Conservation (phyloP, 1,139 yeast species). For the Suhomyces atakaporum region DNA sequence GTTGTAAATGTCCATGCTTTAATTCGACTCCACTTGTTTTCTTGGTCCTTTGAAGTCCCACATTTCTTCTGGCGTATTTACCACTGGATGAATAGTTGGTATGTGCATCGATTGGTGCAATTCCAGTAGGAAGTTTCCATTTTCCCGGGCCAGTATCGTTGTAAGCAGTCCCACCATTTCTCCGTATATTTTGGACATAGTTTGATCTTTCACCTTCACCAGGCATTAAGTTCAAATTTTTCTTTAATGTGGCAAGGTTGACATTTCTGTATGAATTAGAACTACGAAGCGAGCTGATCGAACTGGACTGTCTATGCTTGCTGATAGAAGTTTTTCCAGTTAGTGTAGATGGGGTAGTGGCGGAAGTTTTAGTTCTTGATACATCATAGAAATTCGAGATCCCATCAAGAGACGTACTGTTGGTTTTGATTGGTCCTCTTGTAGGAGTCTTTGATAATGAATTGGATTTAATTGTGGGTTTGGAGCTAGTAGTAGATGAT, state of each 20-base stretch:
- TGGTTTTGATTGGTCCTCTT: constrained; percentile 8
- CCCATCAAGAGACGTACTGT: constrained; percentile 13
- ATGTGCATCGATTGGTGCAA: constrained; percentile 45
- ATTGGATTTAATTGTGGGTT: constrained; percentile 5
- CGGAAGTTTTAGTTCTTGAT: constrained; percentile 13
- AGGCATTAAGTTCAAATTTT: constrained; percentile 38
- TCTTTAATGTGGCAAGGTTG: constrained; percentile 42
- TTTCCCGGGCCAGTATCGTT: constrained; percentile 56
- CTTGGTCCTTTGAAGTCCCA: constrained; percentile 30
- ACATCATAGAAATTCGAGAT: constrained; percentile 9
- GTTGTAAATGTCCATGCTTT: constrained; percentile 73
- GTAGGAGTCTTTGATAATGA: constrained; percentile 11
- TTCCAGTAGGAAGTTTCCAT: constrained; percentile 70
- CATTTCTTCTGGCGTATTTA: constrained; percentile 34
- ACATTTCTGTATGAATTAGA: constrained; percentile 38
- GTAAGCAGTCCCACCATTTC: constrained; percentile 55
- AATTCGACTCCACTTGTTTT: constrained; percentile 58
- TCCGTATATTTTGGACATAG: constrained; percentile 57
- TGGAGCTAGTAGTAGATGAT: constrained; percentile 1
- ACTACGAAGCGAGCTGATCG: constrained; percentile 42
- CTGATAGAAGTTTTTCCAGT: constrained; percentile 4
- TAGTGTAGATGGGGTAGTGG: constrained; percentile 8
- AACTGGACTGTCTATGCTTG: constrained; percentile 31
- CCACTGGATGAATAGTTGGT: constrained; percentile 33
- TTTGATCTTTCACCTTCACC: constrained; percentile 56